Conservation (phyloP, 2,329 filamentous ascomycete species). For the Seiridium unicorne region DNA sequence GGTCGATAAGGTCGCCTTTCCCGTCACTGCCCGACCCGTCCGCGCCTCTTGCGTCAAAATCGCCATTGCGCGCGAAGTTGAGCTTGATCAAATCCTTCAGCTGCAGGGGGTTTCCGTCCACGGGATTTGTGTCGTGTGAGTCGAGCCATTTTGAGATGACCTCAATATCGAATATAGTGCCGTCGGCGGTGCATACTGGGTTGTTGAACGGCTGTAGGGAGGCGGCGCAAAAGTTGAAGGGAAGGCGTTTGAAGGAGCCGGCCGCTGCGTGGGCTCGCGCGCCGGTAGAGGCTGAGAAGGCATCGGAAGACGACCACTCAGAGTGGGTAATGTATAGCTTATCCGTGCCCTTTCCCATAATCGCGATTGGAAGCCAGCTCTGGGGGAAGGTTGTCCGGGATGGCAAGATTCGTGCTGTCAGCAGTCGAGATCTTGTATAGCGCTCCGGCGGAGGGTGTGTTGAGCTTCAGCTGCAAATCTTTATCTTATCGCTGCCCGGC, state of each 20-base stretch:
- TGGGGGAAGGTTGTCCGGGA: not conserved
- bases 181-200: constrained; percentile 84
- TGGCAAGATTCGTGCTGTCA: too few species aligned
- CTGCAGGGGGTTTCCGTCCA: constrained; percentile 76
- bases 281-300: constrained; percentile 78
- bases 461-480: not conserved
- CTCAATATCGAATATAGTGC: constrained; percentile 92
- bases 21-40: constrained; percentile 45
- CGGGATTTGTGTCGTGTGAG: constrained; percentile 89
- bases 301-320: constrained; percentile 91
- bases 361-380: not conserved
- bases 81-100: constrained; percentile 85
- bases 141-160: constrained; percentile 93
- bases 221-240: constrained; percentile 97
- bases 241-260: constrained; percentile 79
- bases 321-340: constrained; percentile 85
- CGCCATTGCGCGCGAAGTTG: constrained; percentile 88
- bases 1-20: constrained; percentile 84
- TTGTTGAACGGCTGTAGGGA: constrained; percentile 94
- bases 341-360: constrained; percentile 54
- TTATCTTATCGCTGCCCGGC: constrained; percentile 4
- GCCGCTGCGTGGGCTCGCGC: constrained; percentile 53
- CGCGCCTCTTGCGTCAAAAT: constrained; percentile 49
- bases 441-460: too few species aligned
- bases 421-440: too few species aligned